Conservation (phyloP, 169 alveolate species). For the Perkinsus chesapeaki region DNA sequence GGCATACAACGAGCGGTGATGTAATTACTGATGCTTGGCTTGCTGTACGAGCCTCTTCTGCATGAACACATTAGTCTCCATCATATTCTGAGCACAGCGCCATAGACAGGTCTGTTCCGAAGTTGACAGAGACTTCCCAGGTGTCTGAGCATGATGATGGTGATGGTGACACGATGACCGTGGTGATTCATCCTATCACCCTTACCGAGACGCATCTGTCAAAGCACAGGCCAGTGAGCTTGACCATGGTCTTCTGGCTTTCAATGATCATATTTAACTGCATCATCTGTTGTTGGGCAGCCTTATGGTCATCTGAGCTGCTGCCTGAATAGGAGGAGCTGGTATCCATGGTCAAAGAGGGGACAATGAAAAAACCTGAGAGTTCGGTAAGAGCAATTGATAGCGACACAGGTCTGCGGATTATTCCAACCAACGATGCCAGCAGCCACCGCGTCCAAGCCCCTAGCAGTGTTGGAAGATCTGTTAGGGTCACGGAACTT, state of each 20-base stretch:
- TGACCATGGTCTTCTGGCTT: constrained; percentile 26
- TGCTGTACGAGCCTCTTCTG: background rate
- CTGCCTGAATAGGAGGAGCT: background rate
- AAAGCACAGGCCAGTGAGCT: constrained; percentile 29
- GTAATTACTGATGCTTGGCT: background rate
- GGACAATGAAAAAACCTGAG: background rate
- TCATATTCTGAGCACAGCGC: constrained; percentile 32
- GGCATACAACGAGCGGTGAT: too few relatives aligned
- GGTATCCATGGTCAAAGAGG: background rate
- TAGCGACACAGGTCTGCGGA: background rate
- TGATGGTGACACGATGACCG: background rate
- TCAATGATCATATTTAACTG: constrained; percentile 11
- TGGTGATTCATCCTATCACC: background rate
- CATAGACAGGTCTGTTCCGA: constrained; percentile 28
- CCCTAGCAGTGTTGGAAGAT: too few relatives aligned
- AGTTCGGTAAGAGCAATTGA: background rate
- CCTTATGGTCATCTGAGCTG: background rate
- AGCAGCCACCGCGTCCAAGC: too few relatives aligned
- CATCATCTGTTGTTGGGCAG: background rate
- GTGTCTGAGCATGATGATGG: background rate
- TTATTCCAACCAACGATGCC: background rate
- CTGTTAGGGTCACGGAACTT: too few relatives aligned
- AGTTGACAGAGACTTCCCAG: constrained; percentile 16
- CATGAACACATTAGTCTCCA: constrained; percentile 28
- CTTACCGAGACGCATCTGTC: constrained; percentile 14